A percentile compares a stretch with the other conserved stretches of the same genome.
Evolutionary conservation across 2,329 filamentous ascomycete species (phyloP).

Genomic region (Colletotrichum paranaense): DNA sequence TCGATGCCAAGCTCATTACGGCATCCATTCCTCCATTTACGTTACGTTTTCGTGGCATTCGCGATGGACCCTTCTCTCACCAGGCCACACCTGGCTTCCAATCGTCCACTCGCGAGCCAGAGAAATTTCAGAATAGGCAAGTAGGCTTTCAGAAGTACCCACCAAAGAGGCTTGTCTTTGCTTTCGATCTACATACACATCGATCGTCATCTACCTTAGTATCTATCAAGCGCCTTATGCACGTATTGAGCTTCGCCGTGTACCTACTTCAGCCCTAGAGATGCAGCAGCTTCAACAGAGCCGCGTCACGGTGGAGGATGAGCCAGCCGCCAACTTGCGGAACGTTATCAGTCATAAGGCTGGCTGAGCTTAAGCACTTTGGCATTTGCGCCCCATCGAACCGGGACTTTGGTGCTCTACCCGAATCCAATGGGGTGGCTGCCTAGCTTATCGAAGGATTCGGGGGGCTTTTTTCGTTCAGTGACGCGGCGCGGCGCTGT

Average conservation of each 20-base stretch:
- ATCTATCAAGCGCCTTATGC: not conserved
- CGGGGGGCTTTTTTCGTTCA: not conserved
- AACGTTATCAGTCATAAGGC: not conserved
- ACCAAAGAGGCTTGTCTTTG: not conserved
- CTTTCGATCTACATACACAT: not conserved
- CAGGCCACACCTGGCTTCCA: slow-evolving; percentile 6
- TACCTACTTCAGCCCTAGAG: not conserved
- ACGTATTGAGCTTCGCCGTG: not conserved
- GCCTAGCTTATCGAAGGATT: slow-evolving; percentile 6
- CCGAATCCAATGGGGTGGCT: not conserved
- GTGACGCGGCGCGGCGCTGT: slow-evolving; percentile 10
- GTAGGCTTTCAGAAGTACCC: not conserved
- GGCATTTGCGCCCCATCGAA: not conserved
- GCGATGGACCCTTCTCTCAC: not conserved
- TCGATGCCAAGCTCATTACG: not conserved
- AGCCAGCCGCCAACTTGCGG: not conserved
- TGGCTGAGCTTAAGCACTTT: not conserved
- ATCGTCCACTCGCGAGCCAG: slow-evolving; percentile 5
- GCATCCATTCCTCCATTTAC: not conserved
- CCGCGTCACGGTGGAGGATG: not conserved
- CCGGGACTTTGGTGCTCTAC: not conserved
- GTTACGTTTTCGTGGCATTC: slow-evolving; percentile 6
- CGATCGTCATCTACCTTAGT: no score
- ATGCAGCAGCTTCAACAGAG: no score
- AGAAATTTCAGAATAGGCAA: not conserved